phyloP scores from a whole-genome alignment of 1,284 basidiomycete species.

The Trichosporon sp. region DNA sequence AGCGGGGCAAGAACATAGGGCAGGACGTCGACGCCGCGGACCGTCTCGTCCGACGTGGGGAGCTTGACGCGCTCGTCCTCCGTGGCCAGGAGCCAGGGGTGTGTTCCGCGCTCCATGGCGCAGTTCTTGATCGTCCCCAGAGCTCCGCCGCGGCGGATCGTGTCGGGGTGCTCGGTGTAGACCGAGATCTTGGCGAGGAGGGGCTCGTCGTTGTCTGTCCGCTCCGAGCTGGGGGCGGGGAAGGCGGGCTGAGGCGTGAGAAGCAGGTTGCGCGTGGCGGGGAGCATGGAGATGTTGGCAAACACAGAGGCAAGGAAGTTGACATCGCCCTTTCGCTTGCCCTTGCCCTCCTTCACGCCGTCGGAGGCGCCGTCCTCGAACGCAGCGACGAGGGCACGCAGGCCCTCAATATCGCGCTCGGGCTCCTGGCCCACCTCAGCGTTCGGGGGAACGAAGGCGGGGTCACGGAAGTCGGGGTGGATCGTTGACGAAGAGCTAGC shows the following conservation, averaged over 20 bases:
- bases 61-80: conserved; percentile 54
- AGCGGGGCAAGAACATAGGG: conserved; percentile 85
- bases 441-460: conserved; percentile 62
- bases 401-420: conserved; percentile 64
- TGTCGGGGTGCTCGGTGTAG: conserved; percentile 85
- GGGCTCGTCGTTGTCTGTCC: conserved; percentile 63
- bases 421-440: conserved; percentile 63
- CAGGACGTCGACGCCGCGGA: conserved; percentile 78
- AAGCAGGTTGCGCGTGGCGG: conserved; percentile 48
- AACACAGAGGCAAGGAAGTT: conserved; percentile 91
- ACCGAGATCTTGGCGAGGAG: conserved; percentile 76
- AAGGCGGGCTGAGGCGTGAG: conserved; percentile 53
- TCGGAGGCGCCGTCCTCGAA: conserved; percentile 74
- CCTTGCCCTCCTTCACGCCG: conserved; percentile 59
- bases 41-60: conserved; percentile 56
- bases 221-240: conserved; percentile 44
- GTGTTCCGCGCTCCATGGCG: conserved; percentile 53
- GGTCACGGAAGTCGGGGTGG: conserved; percentile 55
- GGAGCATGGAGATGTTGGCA: conserved; percentile 73
- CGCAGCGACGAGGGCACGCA: conserved; percentile 80
- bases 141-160: conserved; percentile 81
- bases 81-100: conserved; percentile 52
- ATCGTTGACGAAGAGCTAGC: conserved; percentile 68
- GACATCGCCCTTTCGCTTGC: conserved; percentile 68
- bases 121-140: conserved; percentile 74